phyloP scores from a whole-genome alignment of 805 yeast genomes.

The Cephaloascus albidus region DNA sequence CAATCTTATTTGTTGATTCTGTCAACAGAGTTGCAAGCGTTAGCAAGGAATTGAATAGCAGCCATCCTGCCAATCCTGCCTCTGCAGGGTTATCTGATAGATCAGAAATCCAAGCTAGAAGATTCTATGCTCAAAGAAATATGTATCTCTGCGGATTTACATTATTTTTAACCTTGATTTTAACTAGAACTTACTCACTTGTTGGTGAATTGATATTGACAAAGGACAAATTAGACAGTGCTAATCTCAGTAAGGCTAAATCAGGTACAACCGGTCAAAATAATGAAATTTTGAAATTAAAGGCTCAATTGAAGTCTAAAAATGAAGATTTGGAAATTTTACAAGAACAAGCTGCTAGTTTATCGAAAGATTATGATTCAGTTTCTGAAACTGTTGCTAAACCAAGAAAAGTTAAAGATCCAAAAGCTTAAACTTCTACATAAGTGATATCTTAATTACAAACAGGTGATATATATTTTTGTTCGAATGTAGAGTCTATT shows the following conservation, averaged over 20 bases:
- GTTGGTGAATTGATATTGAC: constrained; percentile 64
- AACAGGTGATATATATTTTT: background rate
- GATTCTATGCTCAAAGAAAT: constrained; percentile 94
- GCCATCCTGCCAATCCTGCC: constrained; percentile 15
- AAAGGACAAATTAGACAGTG: constrained; percentile 47
- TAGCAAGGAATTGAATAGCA: constrained; percentile 45
- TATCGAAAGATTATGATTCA: constrained; percentile 54
- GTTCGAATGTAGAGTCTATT: too few species aligned
- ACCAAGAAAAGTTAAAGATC: constrained; percentile 8
- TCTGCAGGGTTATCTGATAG: constrained; percentile 44
- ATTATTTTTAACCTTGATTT: constrained; percentile 75
- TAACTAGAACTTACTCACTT: constrained; percentile 74
- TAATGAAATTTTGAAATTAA: constrained; percentile 37
- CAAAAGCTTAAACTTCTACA: too few species aligned
- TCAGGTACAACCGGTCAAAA: constrained; percentile 15
- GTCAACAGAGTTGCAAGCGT: constrained; percentile 75
- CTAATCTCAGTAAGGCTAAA: constrained; percentile 13
- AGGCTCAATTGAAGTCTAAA: constrained; percentile 43
- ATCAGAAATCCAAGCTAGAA: constrained; percentile 79
- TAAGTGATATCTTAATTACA: background rate
- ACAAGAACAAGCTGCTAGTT: constrained; percentile 62
- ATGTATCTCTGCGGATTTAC: constrained; percentile 95
- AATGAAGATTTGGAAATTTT: constrained; percentile 58
- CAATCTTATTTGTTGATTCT: constrained; percentile 79
- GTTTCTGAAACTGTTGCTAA: constrained; percentile 9